Evolutionary conservation across 352 stramenopile genomes (phyloP).

Genomic region (Detonula confervacea): DNA sequence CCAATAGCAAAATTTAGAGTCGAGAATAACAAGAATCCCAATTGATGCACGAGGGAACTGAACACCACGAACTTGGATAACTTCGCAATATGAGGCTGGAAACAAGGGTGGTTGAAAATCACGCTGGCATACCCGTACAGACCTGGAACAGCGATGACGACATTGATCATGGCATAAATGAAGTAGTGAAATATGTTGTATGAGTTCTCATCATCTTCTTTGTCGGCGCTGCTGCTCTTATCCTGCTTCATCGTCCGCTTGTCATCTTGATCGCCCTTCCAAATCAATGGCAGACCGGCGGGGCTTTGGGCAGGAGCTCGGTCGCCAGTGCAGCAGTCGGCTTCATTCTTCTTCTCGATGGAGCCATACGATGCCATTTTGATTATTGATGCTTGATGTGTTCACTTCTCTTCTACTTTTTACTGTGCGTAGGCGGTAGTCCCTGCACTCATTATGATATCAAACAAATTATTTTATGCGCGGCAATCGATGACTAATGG

Average conservation of each 20-base stretch:
- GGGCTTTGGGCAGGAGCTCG: not conserved
- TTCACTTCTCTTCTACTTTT: not conserved
- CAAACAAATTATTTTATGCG: too few relatives aligned
- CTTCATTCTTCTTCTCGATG: not conserved
- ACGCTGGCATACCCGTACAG: conserved; percentile 93
- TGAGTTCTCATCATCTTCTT: conserved; percentile 3
- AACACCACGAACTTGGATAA: conserved; percentile 91
- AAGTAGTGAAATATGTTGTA: conserved; percentile 48
- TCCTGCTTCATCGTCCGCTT: not conserved
- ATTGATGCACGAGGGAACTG: conserved; percentile 91
- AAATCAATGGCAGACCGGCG: conserved; percentile 7
- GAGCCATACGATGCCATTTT: conserved; percentile 2
- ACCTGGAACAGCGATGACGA: conserved; percentile 91
- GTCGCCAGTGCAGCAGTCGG: too few relatives aligned
- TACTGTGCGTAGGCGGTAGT: not conserved
- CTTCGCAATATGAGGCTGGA: conserved; percentile 73
- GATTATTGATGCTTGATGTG: not conserved
- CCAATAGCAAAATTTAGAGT: conserved; percentile 92
- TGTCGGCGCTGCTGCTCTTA: not conserved
- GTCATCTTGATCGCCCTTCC: too few relatives aligned
- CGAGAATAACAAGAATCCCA: conserved; percentile 88
- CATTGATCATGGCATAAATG: conserved; percentile 87
- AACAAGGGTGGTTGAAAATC: conserved; percentile 90
- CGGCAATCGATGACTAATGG: too few relatives aligned
- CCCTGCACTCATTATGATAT: too few relatives aligned